Base-by-base conservation (phyloP, 164 flowering plant species). In the Nelumbo lutea region DNA sequence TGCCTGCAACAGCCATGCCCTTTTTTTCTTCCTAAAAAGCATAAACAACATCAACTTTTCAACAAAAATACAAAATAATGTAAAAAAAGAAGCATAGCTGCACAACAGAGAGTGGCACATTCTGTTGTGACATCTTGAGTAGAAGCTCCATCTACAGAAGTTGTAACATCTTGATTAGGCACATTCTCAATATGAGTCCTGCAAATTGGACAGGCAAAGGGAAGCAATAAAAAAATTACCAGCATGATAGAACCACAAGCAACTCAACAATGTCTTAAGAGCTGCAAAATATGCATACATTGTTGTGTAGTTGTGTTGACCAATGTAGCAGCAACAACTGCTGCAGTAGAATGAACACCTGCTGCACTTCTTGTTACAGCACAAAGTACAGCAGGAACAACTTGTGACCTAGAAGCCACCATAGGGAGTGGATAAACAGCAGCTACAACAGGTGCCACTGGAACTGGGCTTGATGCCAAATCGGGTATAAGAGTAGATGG, bases 1-100 rank as follows among this genome's bases (percentile, higher is more conserved):
- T 92, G 57, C 91, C 97, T 72, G 87, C 85, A 69, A 76, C 83
- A 27, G 87, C 84, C 81, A 82, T 81, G 57, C 87, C 96, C 69
- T 84, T 87, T 63, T 79, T 85, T 6, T 84, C 87, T 67, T 89
- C 97, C 97, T 94, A 79, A 53, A 61, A 70, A 9, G 38, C 38
- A 65, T 55, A 47, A 5, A 11, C 43, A 6, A 9, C 3, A 3
- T 2, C 14, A 14, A 43, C 3, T 43, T 2, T 38, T 13, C 7
- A 10, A 5, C 2, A 64, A n/a, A 45, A 46, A 38, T 39, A 9
- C 7, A 64, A 0, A 5, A 14, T 27, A 14, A 46, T 27, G 13
- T 2, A 11, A 27, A 27, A 27, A 27, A 27, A 27, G 27, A 27
- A 27, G 27, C 27, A 27, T 27, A 27, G 27, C 0, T 27, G 27